phyloP scores from a whole-genome alignment of 2,329 filamentous ascomycete genomes.

The Colletotrichum truncatum region DNA sequence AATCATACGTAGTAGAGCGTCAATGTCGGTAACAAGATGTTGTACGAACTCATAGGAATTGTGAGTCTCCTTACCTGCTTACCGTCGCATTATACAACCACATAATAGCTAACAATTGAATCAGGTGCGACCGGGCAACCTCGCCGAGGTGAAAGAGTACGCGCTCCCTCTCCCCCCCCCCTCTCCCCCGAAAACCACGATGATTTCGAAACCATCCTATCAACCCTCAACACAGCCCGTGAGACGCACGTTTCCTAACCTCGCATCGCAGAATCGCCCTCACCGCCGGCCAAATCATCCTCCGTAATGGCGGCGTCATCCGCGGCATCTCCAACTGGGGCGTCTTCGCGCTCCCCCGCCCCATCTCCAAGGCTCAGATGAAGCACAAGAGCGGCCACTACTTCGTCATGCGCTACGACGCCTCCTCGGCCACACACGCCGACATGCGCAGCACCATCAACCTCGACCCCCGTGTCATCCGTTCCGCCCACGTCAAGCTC shows the following conservation, averaged over 20 bases:
- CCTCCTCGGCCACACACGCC: conserved; percentile 76
- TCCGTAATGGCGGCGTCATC: conserved; percentile 86
- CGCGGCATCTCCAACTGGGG: conserved; percentile 97
- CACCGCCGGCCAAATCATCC: conserved; percentile 83
- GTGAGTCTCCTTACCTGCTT: conserved; percentile 62
- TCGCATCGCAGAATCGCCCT: conserved; percentile 76
- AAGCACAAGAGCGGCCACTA: conserved; percentile 90
- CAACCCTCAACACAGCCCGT: not conserved
- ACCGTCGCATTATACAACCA: no score
- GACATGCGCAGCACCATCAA: conserved; percentile 78
- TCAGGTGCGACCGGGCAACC: conserved; percentile 90
- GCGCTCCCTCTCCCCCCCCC: conserved; percentile 41
- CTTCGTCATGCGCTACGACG: conserved; percentile 97
- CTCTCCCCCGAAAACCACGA: conserved; percentile 9
- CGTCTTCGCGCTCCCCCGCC: conserved; percentile 84
- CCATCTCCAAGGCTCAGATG: conserved; percentile 82
- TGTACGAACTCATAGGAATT: conserved; percentile 97
- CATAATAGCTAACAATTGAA: conserved; percentile 13
- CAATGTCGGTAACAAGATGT: conserved; percentile 68
- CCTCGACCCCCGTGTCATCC: conserved; percentile 90
- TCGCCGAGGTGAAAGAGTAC: conserved; percentile 95
- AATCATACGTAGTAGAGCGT: conserved; percentile 20
- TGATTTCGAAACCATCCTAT: conserved; percentile 15
- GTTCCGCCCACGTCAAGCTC: conserved; percentile 86
- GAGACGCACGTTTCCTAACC: not conserved